These are phyloP conservation scores for Zymoseptoria pseudotritici DNA, from an alignment of 2,329 filamentous ascomycete species.

Conservation along the genomic window DNA sequence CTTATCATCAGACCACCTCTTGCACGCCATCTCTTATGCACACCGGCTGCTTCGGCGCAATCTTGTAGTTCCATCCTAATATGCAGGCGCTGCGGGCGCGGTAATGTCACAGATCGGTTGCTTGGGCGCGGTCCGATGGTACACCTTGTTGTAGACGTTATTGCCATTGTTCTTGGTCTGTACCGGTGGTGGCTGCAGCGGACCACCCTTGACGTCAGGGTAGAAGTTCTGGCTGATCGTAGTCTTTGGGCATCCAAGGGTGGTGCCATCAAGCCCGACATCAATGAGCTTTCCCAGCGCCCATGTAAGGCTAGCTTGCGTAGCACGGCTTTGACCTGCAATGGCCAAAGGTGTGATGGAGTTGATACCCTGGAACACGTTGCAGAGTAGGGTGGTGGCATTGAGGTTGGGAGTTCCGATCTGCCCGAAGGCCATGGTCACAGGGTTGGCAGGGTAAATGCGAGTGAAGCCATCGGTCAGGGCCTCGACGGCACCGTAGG, in stretches of 20 bases:
- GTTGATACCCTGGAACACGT: constrained; percentile 31
- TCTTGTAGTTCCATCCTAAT: neutral
- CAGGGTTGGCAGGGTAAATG: constrained; percentile 31
- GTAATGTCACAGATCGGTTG: neutral
- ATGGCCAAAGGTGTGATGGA: constrained; percentile 30
- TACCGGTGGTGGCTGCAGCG: constrained; percentile 21
- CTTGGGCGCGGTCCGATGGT: constrained; percentile 24
- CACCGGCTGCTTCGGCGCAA: neutral
- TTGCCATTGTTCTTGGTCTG: constrained; percentile 26
- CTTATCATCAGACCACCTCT: neutral
- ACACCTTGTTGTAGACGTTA: constrained; percentile 32
- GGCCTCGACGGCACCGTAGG: constrained; percentile 25
- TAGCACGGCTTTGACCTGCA: constrained; percentile 20
- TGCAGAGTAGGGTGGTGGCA: constrained; percentile 27
- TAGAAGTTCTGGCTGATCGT: constrained; percentile 26
- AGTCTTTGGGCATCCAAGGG: constrained; percentile 29
- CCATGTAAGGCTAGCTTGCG: constrained; percentile 22
- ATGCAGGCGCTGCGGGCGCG: too few relatives aligned
- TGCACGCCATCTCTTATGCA: neutral
- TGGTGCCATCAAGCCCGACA: constrained; percentile 22
- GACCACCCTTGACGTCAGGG: constrained; percentile 28
- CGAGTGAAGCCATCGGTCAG: constrained; percentile 27
- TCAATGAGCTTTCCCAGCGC: constrained; percentile 27
- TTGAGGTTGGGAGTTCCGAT: constrained; percentile 29
- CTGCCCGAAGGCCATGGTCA: constrained; percentile 25